These are phyloP conservation scores for Neurospora hispaniola DNA, from an alignment of 495 filamentous ascomycete genomes.

Conservation along the genomic window DNA sequence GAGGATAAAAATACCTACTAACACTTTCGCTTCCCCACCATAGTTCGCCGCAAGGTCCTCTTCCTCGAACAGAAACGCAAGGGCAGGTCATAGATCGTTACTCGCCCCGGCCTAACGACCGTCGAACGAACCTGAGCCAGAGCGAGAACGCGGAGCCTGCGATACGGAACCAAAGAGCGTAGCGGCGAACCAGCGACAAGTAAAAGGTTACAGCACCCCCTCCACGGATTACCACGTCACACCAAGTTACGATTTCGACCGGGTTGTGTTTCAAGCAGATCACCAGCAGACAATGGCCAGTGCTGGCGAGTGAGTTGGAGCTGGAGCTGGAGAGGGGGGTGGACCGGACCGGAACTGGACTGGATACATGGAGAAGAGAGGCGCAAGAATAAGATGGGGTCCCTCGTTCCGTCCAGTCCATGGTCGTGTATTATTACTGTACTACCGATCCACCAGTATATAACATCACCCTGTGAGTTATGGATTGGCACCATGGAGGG, in stretches of 20 bases:
- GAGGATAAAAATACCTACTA: constrained; percentile 1
- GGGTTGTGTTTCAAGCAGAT: not conserved
- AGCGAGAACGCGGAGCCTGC: not conserved
- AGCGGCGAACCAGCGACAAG: not conserved
- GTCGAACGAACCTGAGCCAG: not conserved
- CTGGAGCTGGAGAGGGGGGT: not conserved
- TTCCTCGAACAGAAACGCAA: constrained; percentile 82
- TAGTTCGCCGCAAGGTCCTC: constrained; percentile 79
- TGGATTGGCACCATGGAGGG: not conserved
- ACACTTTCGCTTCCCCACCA: not conserved
- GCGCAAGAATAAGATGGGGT: not conserved
- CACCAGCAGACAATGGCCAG: not conserved
- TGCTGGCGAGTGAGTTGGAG: not conserved
- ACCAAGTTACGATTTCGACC: not conserved
- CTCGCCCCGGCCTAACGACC: not conserved
- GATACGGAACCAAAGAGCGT: not conserved
- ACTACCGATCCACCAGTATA: constrained; percentile 12
- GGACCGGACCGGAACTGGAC: not conserved
- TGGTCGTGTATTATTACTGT: constrained; percentile 7
- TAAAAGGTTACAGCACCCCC: not conserved
- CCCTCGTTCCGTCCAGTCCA: not conserved
- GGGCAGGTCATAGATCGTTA: constrained; percentile 16
- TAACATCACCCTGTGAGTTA: not conserved
- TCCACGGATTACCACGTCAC: not conserved
- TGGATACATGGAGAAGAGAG: not conserved